Evolutionary conservation across 805 yeast genomes (phyloP).

Genomic region (Yarrowia keelungensis): DNA sequence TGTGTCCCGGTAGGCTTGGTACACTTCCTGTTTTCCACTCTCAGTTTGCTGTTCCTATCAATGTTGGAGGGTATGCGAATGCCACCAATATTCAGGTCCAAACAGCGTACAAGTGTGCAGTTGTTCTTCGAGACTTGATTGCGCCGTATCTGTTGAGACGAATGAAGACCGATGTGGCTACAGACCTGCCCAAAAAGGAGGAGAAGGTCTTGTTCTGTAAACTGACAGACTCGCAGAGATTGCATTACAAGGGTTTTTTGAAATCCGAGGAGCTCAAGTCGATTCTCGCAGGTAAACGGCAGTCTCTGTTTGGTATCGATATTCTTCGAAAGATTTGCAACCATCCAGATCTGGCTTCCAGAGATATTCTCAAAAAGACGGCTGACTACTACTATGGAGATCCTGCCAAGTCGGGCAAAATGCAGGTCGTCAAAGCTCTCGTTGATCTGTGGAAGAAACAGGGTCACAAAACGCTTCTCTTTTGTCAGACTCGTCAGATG

Average conservation of each 20-base stretch:
- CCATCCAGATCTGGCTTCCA: slow-evolving; percentile 84
- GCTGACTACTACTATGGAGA: slow-evolving; percentile 53
- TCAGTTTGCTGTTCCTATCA: slow-evolving; percentile 91
- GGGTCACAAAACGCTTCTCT: slow-evolving; percentile 80
- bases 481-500: slow-evolving; percentile 95
- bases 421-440: slow-evolving; percentile 84
- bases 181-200: slow-evolving; percentile 88
- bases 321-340: slow-evolving; percentile 90
- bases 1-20: slow-evolving; percentile 92
- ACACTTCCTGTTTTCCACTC: slow-evolving; percentile 93
- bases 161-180: slow-evolving; percentile 92
- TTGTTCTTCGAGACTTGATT: slow-evolving; percentile 82
- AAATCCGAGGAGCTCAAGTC: slow-evolving; percentile 76
- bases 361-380: slow-evolving; percentile 52
- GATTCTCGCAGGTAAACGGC: slow-evolving; percentile 75
- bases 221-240: slow-evolving; percentile 76
- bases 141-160: slow-evolving; percentile 88
- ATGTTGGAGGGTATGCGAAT: slow-evolving; percentile 97
- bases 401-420: slow-evolving; percentile 74
- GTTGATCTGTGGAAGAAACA: slow-evolving; percentile 77
- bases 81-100: slow-evolving; percentile 96
- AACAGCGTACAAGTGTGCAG: slow-evolving; percentile 95
- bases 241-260: slow-evolving; percentile 74
- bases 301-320: slow-evolving; percentile 89
- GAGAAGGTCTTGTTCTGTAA: slow-evolving; percentile 95